Percentiles rank a stretch among this genome's conserved stretches.
phyloP scores from a whole-genome alignment of 2,329 filamentous ascomycete genomes.

The Alternaria alternata region DNA sequence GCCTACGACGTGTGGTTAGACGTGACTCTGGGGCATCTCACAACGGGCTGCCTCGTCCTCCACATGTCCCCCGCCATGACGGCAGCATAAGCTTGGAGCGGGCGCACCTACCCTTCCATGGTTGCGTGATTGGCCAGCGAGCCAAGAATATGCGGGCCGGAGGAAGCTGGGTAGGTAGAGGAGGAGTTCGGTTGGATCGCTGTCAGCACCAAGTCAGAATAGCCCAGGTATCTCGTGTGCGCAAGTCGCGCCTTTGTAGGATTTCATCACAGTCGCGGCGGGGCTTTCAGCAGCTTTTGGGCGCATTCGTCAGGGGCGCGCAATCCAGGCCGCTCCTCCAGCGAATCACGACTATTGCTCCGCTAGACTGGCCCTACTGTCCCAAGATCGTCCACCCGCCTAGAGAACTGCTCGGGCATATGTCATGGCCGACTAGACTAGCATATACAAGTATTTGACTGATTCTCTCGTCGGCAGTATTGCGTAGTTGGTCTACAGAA shows the following conservation, averaged over 20 bases:
- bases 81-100: conserved; percentile 18
- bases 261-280: conserved; percentile 10
- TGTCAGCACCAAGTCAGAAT: not conserved
- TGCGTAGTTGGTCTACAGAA: not conserved
- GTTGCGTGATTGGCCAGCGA: conserved; percentile 24
- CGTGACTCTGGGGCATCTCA: not conserved
- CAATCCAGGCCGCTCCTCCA: conserved; percentile 1
- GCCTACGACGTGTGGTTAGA: conserved; percentile 33
- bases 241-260: conserved; percentile 4
- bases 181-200: not conserved
- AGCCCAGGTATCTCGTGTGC: not conserved
- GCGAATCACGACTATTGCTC: conserved; percentile 18
- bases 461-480: not conserved
- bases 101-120: conserved; percentile 47
- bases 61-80: conserved; percentile 14
- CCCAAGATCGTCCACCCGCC: not conserved
- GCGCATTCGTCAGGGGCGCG: conserved; percentile 22
- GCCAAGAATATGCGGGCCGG: conserved; percentile 10
- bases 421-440: conserved; percentile 3
- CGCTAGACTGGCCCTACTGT: conserved; percentile 2
- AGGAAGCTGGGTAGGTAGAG: not conserved
- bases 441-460: not conserved
- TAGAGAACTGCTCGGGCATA: conserved; percentile 2
- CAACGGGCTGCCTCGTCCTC: not conserved
- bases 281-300: conserved; percentile 13